Evolutionary conservation across 2,329 filamentous ascomycete genomes (phyloP).

Genomic region (Pyricularia sp.): DNA sequence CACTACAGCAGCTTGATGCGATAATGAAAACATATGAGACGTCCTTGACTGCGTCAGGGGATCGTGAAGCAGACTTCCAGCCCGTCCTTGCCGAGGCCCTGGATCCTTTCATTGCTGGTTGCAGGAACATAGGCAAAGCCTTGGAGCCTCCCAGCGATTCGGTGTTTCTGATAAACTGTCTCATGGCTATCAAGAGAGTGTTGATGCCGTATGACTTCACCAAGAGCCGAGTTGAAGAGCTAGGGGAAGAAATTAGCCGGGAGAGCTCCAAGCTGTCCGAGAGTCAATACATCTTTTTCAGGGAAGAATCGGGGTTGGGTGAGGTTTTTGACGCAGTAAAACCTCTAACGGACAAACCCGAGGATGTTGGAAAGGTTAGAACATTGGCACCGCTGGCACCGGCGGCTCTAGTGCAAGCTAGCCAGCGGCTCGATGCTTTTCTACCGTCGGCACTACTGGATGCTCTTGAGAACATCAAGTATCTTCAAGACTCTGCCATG

Average conservation of each 20-base stretch:
- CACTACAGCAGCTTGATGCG: slow-evolving; percentile 61
- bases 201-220: slow-evolving; percentile 54
- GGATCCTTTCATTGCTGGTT: slow-evolving; percentile 73
- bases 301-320: slow-evolving; percentile 60
- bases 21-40: slow-evolving; percentile 83
- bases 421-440: slow-evolving; percentile 76
- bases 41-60: slow-evolving; percentile 49
- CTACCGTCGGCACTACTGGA: slow-evolving; percentile 88
- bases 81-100: slow-evolving; percentile 66
- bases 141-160: slow-evolving; percentile 46
- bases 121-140: slow-evolving; percentile 51
- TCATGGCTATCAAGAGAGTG: slow-evolving; percentile 41
- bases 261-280: slow-evolving; percentile 46
- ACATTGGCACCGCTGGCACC: slow-evolving; percentile 44
- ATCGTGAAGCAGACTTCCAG: slow-evolving; percentile 57
- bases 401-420: slow-evolving; percentile 48
- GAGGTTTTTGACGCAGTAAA: slow-evolving; percentile 46
- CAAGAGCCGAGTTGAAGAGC: slow-evolving; percentile 34
- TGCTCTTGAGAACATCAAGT: slow-evolving; percentile 66
- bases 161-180: slow-evolving; percentile 64
- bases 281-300: slow-evolving; percentile 60
- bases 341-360: slow-evolving; percentile 19
- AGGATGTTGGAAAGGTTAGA: slow-evolving; percentile 41
- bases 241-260: slow-evolving; percentile 42
- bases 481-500: slow-evolving; percentile 57